Evolutionary conservation across 2,329 filamentous ascomycete species (phyloP).

Genomic region (Fusarium secorum): DNA sequence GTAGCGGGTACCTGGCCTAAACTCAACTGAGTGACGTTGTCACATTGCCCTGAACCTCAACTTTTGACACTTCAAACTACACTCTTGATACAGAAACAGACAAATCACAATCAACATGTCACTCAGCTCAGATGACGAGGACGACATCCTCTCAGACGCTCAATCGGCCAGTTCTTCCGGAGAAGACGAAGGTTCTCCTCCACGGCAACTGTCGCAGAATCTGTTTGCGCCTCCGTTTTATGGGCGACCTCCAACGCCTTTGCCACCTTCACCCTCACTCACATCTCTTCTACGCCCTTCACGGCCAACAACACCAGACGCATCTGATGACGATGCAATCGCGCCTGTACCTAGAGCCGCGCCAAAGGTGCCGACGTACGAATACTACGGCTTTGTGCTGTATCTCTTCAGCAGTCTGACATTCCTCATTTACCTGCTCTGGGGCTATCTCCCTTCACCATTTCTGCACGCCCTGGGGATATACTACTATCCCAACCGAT

Average conservation of each 20-base stretch:
- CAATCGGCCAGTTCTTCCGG: slow-evolving; percentile 46
- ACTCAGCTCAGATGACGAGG: slow-evolving; percentile 47
- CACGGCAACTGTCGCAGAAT: slow-evolving; percentile 59
- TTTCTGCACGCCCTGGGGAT: slow-evolving; percentile 94
- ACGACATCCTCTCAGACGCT: slow-evolving; percentile 49
- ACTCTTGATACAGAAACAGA: neutral
- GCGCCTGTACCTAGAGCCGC: slow-evolving; percentile 85
- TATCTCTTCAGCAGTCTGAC: slow-evolving; percentile 87
- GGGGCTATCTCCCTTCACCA: slow-evolving; percentile 91
- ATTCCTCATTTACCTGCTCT: slow-evolving; percentile 77
- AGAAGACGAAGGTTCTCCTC: slow-evolving; percentile 47
- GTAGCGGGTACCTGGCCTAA: slow-evolving; percentile 26
- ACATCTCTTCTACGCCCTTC: slow-evolving; percentile 91
- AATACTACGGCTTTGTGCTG: slow-evolving; percentile 98
- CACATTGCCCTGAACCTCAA: neutral
- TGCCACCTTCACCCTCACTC: slow-evolving; percentile 90
- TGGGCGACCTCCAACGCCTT: slow-evolving; percentile 91
- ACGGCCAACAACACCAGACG: slow-evolving; percentile 91
- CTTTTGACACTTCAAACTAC: slow-evolving; percentile 1
- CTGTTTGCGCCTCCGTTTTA: slow-evolving; percentile 88
- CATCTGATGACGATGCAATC: slow-evolving; percentile 86
- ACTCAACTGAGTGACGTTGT: slow-evolving; percentile 16
- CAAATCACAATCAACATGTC: slow-evolving; percentile 40
- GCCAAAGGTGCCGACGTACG: slow-evolving; percentile 97
- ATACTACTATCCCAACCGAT: slow-evolving; percentile 95